Base-by-base conservation (phyloP, 1,139 yeast genomes). In the Yamadazyma kanchanaburiensis region DNA sequence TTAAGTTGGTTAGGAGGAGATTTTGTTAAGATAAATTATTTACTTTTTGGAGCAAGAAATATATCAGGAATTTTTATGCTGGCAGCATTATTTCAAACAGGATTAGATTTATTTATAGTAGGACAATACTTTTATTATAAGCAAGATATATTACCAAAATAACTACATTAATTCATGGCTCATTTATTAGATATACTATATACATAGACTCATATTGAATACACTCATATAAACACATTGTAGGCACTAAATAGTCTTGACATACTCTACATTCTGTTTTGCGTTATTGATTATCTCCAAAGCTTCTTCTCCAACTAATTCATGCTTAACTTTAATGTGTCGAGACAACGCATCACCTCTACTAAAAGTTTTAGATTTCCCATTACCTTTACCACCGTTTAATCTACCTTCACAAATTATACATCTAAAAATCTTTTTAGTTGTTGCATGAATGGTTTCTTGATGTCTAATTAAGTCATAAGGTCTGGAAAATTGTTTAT, bases 1-100 rank as follows among this genome's bases (percentile, higher is more conserved):
- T 60, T 86, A 18, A 81, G 91, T 46, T 88, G 96, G 96, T 62
- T 88, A 7, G 81, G 91, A 37, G 96, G 96, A 30, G 96, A 88
- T 57, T 61, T 81, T 26, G 74, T 87, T 22, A 88, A 88, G 51
- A 70, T 88, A 22, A 63, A 80, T 29, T 87, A 84, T 51, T 65
- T 87, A 35, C 46, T 82, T 10, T 80, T 69, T 51, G 94, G 94
- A 8, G 83, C 94, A 1, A 70, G 70, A 33, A 71, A 80, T 42
- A 75, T 85, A 15, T 80, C 91, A 7, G 47, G 64, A 5, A 72
- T 87, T 25, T 88, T 88, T 52, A 66, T 85, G 22, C 48, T 80
- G 34, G 94, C 94, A 37, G 95, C 91, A 0, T 57, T 82, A 24
- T 80, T 87, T 51, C 96, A 88, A 60, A 84, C 85, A 74, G 49